Conservation (phyloP, 176 grass and related monocot genomes). For the Elaeis guineensis region DNA sequence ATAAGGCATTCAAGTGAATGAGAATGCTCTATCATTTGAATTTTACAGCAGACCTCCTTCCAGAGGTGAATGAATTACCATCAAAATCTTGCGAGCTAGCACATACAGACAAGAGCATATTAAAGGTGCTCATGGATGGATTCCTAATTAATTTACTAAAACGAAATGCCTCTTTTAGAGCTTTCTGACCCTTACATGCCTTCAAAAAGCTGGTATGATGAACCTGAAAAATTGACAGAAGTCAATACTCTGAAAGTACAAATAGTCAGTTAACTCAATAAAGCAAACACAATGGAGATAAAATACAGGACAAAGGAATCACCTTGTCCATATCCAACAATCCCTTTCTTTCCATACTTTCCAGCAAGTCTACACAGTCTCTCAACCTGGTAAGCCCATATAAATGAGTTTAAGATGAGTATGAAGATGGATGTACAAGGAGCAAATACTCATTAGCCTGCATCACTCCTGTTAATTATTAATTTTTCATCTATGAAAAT, state of each 20-base stretch:
- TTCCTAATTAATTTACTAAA: slow-evolving; percentile 69
- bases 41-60: slow-evolving; percentile 14
- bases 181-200: slow-evolving; percentile 69
- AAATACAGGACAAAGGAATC: slow-evolving; percentile 3
- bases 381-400: slow-evolving; percentile 45
- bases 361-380: slow-evolving; percentile 66
- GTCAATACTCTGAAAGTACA: slow-evolving; percentile 12
- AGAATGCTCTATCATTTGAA: background rate
- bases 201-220: slow-evolving; percentile 90
- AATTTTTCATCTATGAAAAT: background rate
- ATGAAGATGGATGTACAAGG: background rate
- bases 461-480: too few species aligned
- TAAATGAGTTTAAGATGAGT: slow-evolving; percentile 1
- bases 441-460: background rate
- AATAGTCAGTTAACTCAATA: background rate
- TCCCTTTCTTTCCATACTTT: slow-evolving; percentile 52
- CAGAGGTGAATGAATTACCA: slow-evolving; percentile 38
- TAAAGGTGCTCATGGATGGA: slow-evolving; percentile 94
- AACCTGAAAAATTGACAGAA: slow-evolving; percentile 47
- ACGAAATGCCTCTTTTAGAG: slow-evolving; percentile 65
- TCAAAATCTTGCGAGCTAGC: slow-evolving; percentile 86
- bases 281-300: slow-evolving; percentile 6
- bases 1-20: background rate
- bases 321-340: slow-evolving; percentile 85
- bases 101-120: slow-evolving; percentile 97